phyloP scores from a whole-genome alignment of 148 eudicot species.

The Polygonum maritimum region DNA sequence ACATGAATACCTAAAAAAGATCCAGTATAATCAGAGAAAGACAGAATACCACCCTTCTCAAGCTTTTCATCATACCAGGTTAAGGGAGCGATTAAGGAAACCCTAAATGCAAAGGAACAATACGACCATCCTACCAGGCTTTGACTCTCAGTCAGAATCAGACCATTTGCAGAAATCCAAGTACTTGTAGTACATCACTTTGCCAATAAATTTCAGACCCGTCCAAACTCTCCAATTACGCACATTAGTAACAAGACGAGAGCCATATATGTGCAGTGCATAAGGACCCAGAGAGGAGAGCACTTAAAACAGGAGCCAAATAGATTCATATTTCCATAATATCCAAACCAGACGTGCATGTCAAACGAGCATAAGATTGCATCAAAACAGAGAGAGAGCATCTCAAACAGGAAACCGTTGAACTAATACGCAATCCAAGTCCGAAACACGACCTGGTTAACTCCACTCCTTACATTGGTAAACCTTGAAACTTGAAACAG shows the following conservation, averaged over 20 bases:
- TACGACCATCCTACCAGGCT: slow-evolving; percentile 16
- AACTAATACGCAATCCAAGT: slow-evolving; percentile 49
- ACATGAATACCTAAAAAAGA: slow-evolving; percentile 18
- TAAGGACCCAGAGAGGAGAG: slow-evolving; percentile 34
- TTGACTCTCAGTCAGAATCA: slow-evolving; percentile 10
- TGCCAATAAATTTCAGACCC: slow-evolving; percentile 9
- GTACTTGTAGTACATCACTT: background rate
- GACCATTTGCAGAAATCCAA: slow-evolving; percentile 16
- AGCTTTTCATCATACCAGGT: slow-evolving; percentile 18
- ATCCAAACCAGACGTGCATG: slow-evolving; percentile 38
- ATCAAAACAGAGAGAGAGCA: slow-evolving; percentile 41
- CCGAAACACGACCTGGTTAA: slow-evolving; percentile 33
- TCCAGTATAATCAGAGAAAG: slow-evolving; percentile 6
- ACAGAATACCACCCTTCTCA: slow-evolving; percentile 32
- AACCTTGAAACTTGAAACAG: slow-evolving; percentile 22
- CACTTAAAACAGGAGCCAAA: slow-evolving; percentile 23
- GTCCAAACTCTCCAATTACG: slow-evolving; percentile 13
- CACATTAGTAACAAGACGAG: slow-evolving; percentile 17
- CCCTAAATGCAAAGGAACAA: slow-evolving; percentile 21
- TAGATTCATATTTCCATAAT: slow-evolving; percentile 28
- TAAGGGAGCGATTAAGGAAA: slow-evolving; percentile 20
- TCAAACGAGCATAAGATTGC: slow-evolving; percentile 55
- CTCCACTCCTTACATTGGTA: slow-evolving; percentile 30
- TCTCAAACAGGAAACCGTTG: slow-evolving; percentile 30
- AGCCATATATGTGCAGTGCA: slow-evolving; percentile 22